phyloP scores from a whole-genome alignment of 2,329 filamentous ascomycete genomes.

The Hymenoscyphus scutula region DNA sequence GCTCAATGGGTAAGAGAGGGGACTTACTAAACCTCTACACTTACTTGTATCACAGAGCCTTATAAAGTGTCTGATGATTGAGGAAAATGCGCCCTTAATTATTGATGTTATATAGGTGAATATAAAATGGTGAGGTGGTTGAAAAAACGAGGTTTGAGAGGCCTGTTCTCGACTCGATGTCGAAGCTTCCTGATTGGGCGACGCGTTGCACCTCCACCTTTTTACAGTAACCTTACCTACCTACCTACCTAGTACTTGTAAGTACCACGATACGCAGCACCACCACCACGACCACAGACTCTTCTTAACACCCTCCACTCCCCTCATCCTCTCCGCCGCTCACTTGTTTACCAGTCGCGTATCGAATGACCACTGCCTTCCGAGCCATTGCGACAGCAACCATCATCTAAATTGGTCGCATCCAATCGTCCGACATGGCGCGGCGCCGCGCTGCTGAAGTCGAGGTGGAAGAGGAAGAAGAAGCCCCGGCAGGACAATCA shows the following conservation, averaged over 20 bases:
- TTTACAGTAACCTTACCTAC: too few relatives aligned
- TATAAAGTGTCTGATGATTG: too few relatives aligned
- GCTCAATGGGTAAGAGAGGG: too few relatives aligned
- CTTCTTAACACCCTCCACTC: background rate
- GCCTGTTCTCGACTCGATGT: too few relatives aligned
- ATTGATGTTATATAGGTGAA: background rate
- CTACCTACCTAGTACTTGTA: too few relatives aligned
- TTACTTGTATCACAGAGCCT: too few relatives aligned
- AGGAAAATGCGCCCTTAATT: background rate
- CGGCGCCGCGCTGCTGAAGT: conserved; percentile 35
- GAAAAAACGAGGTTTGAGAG: background rate
- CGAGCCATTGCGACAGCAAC: background rate
- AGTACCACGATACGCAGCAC: too few relatives aligned
- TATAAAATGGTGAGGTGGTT: background rate
- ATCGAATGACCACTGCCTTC: background rate
- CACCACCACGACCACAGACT: background rate
- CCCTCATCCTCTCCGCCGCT: background rate
- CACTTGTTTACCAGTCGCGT: background rate
- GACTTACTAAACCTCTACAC: too few relatives aligned
- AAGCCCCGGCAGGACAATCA: conserved; percentile 39
- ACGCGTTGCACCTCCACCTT: conserved; percentile 1
- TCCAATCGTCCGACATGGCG: conserved; percentile 31
- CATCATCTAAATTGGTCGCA: conserved; percentile 13
- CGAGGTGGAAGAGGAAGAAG: conserved; percentile 27
- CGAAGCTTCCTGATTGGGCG: background rate